Evolutionary conservation across 1,139 yeast genomes (phyloP).

Genomic region (Suhomyces anneliseae): DNA sequence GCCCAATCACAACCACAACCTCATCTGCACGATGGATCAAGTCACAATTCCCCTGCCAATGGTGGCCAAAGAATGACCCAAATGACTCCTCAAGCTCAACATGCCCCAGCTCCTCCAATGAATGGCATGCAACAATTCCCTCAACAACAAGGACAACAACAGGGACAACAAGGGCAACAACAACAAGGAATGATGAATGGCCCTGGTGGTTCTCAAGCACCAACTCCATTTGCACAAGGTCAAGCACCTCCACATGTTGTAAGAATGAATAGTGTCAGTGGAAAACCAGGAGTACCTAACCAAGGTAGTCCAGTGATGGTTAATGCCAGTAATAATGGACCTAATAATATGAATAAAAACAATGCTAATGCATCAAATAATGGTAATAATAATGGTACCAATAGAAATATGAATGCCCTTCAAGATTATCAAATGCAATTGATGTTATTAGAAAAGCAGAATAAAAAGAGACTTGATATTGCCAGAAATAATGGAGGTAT

Average conservation of each 20-base stretch:
- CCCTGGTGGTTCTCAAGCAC: constrained; percentile 6
- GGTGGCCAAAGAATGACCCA: constrained; percentile 18
- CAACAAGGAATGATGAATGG: constrained; percentile 10
- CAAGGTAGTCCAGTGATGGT: constrained; percentile 13
- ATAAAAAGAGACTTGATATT: constrained; percentile 59
- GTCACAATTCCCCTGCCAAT: constrained; percentile 22
- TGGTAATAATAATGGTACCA: constrained; percentile 10
- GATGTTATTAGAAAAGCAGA: constrained; percentile 69
- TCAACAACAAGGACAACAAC: constrained; percentile 12
- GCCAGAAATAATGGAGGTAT: constrained; percentile 39
- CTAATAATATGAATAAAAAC: constrained; percentile 2
- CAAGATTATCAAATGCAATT: constrained; percentile 79
- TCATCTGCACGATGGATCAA: constrained; percentile 17
- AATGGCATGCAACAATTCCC: constrained; percentile 18
- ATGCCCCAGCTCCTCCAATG: constrained; percentile 20
- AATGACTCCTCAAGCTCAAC: constrained; percentile 22
- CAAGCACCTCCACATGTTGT: constrained; percentile 15
- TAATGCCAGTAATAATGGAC: constrained; percentile 4
- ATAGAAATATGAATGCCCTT: constrained; percentile 45
- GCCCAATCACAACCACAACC: constrained; percentile 16
- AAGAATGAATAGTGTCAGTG: constrained; percentile 18
- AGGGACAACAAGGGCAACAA: constrained; percentile 6
- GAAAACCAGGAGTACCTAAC: constrained; percentile 9
- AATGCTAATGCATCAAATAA: constrained; percentile 7
- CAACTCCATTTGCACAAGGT: constrained; percentile 7